Evolutionary conservation across 768 basidiomycete species (phyloP), one percentile per base, ranked within the genome.

Genomic region (Antrodiella citrinella): DNA sequence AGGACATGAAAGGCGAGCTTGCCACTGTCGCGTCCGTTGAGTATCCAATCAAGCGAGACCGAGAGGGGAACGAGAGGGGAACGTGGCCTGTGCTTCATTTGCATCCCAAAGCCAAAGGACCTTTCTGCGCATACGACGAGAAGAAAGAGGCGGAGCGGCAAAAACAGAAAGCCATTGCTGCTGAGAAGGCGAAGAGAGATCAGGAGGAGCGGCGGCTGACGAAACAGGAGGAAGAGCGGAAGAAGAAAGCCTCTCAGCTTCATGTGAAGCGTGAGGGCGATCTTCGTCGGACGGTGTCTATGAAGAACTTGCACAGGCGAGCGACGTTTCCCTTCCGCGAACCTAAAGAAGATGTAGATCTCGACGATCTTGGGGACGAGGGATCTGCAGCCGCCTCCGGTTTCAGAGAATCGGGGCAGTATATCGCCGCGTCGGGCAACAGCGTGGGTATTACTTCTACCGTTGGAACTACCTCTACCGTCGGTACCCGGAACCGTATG

Each of bases 401-500:
- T 4, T 87, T 82, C 60, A 70, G 81, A 4, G 75, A 76, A 3
- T 84, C 85, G 7, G 69, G 73, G 25, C 75, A 73, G 11, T 91
- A 92, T 62, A 75, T 89, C 50, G 91, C 92, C 30, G 95, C 95
- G 2, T 97, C 94, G 5, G 94, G 94, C 4, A 98, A 99, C 68
- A 93, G 89, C 54, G 92, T 97, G 43, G 77, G 80, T 35, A 83
- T 98, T 60, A 93, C 95, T 1, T 96, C 93, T 2, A 87, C 85
- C 20, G 86, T 88, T 35, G 91, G 89, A 1, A 94, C 92, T 3
- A 89, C 88, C 1, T 88, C 88, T 4, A 79, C 76, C 10, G 69
- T 76, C 10, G 76, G 79, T 2, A 57, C 59, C 23, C 58, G 72
- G 3, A 65, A 73, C 26, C 71, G 77, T 46, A 72, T 68, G 38